Conservation (phyloP, 495 filamentous ascomycete genomes). For the Trichoderma asperelloides region DNA sequence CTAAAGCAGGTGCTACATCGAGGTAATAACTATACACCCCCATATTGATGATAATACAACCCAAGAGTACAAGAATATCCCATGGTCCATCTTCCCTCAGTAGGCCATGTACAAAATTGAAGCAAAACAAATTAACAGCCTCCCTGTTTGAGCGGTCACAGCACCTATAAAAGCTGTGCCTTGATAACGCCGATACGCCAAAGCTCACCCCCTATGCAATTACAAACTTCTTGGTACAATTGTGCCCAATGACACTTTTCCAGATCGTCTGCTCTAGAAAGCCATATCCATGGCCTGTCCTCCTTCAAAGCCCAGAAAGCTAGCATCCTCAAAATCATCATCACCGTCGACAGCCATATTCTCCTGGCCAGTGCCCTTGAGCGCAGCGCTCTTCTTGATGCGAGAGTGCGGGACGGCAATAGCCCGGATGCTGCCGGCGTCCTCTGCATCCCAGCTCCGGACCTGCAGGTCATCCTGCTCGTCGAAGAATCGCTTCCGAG, state of each 20-base stretch:
- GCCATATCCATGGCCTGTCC: background rate
- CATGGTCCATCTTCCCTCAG: background rate
- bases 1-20: background rate
- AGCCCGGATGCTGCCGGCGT: slow-evolving; percentile 25
- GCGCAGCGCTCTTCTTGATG: background rate
- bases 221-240: background rate
- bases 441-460: background rate
- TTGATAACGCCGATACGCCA: slow-evolving; percentile 1
- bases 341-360: slow-evolving; percentile 22
- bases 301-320: slow-evolving; percentile 33
- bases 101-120: background rate
- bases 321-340: slow-evolving; percentile 45
- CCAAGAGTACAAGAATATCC: background rate
- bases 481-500: slow-evolving; percentile 31
- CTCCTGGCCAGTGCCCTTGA: slow-evolving; percentile 23
- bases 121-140: background rate
- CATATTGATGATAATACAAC: background rate
- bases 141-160: background rate
- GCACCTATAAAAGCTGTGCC: background rate
- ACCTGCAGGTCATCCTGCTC: slow-evolving; percentile 20
- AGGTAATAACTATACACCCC: background rate
- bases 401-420: slow-evolving; percentile 31
- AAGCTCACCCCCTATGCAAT: background rate
- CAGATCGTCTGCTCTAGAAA: background rate
- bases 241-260: background rate